Conservation (phyloP, 768 basidiomycete genomes). For the Ramaria rubella region DNA sequence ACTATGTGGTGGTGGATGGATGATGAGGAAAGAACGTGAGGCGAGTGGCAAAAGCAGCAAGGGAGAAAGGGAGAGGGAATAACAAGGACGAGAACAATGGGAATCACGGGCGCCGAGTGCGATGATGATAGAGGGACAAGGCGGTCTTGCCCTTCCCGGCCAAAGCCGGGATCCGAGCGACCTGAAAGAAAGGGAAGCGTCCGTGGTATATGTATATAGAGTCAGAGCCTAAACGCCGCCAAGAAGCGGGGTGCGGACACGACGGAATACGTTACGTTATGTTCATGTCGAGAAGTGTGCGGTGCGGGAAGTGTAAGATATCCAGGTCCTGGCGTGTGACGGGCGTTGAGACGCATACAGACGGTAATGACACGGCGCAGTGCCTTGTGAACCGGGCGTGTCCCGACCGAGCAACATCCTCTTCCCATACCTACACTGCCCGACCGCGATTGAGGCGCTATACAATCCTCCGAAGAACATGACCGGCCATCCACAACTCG, state of each 20-base stretch:
- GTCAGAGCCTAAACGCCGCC: too few relatives aligned
- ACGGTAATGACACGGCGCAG: too few relatives aligned
- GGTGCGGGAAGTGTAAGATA: too few relatives aligned
- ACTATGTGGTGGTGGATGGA: not conserved
- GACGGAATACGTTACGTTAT: not conserved
- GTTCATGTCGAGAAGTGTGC: constrained; percentile 1
- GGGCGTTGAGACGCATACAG: too few relatives aligned
- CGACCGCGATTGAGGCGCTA: not conserved
- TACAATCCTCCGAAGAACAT: not conserved
- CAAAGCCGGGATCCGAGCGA: not conserved
- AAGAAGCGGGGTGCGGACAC: not conserved
- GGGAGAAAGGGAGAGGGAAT: not conserved
- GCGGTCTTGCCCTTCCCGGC: not conserved
- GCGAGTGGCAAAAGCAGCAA: not conserved
- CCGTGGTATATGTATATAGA: constrained; percentile 1
- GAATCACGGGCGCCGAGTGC: not conserved
- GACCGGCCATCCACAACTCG: not conserved
- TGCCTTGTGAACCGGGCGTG: constrained; percentile 1
- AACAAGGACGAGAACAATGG: not conserved
- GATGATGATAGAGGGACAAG: not conserved
- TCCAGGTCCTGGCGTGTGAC: too few relatives aligned
- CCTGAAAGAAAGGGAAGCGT: constrained; percentile 5
- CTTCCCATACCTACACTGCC: not conserved
- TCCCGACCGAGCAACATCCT: not conserved
- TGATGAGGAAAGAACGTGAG: not conserved